Evolutionary conservation across 1,139 yeast species (phyloP).

Genomic region (Spathaspora sp.): DNA sequence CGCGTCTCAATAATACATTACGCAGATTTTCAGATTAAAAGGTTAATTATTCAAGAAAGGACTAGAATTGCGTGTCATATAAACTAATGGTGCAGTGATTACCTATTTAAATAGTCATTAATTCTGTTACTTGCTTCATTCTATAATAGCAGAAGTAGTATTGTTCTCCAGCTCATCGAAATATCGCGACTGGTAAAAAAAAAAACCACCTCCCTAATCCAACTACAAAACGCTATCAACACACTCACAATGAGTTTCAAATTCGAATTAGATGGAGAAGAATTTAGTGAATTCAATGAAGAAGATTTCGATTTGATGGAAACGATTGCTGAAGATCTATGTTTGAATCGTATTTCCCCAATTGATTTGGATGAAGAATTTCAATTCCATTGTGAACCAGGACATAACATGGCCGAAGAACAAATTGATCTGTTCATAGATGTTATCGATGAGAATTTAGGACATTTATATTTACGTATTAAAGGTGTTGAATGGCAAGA

Average conservation of each 20-base stretch:
- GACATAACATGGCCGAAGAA: constrained; percentile 6
- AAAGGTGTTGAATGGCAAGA: constrained; percentile 46
- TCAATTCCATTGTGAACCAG: constrained; percentile 3
- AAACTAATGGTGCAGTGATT: no score
- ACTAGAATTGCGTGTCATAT: neutral
- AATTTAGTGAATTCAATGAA: constrained; percentile 16
- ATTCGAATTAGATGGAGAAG: constrained; percentile 10
- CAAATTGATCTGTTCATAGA: constrained; percentile 19
- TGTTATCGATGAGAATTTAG: constrained; percentile 32
- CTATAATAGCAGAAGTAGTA: no score
- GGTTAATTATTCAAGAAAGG: neutral
- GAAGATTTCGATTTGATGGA: constrained; percentile 14
- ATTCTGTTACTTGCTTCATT: no score
- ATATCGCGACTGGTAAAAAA: neutral
- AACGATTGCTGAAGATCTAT: constrained; percentile 12
- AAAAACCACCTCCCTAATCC: neutral
- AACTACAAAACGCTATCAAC: neutral
- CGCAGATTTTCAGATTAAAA: neutral
- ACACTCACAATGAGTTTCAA: constrained; percentile 7
- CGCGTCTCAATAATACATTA: neutral
- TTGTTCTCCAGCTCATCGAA: neutral
- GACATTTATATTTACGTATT: constrained; percentile 24
- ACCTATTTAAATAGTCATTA: no score
- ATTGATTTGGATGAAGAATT: neutral
- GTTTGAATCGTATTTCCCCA: constrained; percentile 1